These are phyloP conservation scores for Lentinula guzmanii DNA, from an alignment of 768 basidiomycete genomes.

Conservation along the genomic window DNA sequence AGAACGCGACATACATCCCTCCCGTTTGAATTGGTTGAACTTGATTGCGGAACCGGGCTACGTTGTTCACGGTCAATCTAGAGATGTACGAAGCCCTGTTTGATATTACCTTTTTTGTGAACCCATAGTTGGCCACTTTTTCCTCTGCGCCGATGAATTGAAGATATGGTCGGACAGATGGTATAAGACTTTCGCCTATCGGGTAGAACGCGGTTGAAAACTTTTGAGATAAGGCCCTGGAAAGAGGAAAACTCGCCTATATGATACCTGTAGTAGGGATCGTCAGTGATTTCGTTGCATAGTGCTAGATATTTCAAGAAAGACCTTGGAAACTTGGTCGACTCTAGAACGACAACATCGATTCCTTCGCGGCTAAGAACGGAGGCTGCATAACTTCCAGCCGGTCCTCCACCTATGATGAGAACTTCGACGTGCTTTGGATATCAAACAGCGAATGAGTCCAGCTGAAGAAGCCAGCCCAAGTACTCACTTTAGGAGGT, in stretches of 20 bases:
- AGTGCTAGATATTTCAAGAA: background rate
- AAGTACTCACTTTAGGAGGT: background rate
- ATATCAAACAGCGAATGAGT: background rate
- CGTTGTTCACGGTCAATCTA: slow-evolving; percentile 3
- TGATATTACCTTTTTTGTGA: slow-evolving; percentile 38
- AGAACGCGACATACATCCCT: slow-evolving; percentile 43
- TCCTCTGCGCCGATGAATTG: slow-evolving; percentile 54
- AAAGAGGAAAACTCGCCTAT: background rate
- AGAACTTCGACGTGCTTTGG: slow-evolving; percentile 37
- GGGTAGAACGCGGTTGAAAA: slow-evolving; percentile 30
- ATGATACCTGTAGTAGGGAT: slow-evolving; percentile 8
- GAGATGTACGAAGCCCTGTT: background rate
- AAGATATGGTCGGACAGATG: slow-evolving; percentile 53
- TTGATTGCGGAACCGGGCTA: slow-evolving; percentile 61
- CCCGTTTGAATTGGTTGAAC: slow-evolving; percentile 59
- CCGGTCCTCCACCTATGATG: slow-evolving; percentile 31
- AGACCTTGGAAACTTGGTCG: slow-evolving; percentile 18
- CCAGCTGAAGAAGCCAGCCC: background rate
- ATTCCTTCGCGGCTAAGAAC: slow-evolving; percentile 23
- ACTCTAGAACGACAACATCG: slow-evolving; percentile 20
- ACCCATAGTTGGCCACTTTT: slow-evolving; percentile 42
- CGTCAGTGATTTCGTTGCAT: background rate
- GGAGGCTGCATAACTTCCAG: slow-evolving; percentile 21
- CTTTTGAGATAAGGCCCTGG: background rate
- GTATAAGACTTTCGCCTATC: slow-evolving; percentile 56